Conservation (phyloP, 805 yeast genomes). For the Ogataea nakhonphanomensis region DNA sequence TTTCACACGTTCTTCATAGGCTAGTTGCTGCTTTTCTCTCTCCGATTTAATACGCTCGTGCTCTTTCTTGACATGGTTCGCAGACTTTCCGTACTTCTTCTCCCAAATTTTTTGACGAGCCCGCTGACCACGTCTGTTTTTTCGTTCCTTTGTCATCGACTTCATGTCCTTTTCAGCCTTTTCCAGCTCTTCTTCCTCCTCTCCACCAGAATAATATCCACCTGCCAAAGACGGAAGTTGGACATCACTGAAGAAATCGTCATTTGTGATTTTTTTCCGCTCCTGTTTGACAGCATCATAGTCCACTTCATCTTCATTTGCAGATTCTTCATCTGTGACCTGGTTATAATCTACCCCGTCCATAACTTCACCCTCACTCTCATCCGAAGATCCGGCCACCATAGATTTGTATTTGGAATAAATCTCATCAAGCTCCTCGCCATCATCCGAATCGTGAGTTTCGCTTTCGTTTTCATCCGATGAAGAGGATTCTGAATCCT, state of each 20-base stretch:
- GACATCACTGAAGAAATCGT: slow-evolving; percentile 40
- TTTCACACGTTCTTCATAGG: slow-evolving; percentile 68
- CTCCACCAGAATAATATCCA: slow-evolving; percentile 84
- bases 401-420: slow-evolving; percentile 28
- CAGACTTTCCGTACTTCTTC: slow-evolving; percentile 74
- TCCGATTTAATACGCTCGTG: slow-evolving; percentile 51
- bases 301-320: slow-evolving; percentile 15
- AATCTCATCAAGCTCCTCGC: slow-evolving; percentile 18
- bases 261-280: slow-evolving; percentile 30
- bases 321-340: slow-evolving; percentile 65
- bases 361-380: slow-evolving; percentile 30
- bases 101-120: slow-evolving; percentile 98
- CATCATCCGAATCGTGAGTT: slow-evolving; percentile 5
- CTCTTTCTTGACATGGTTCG: slow-evolving; percentile 78
- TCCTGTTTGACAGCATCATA: slow-evolving; percentile 57
- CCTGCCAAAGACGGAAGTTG: slow-evolving; percentile 65
- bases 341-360: slow-evolving; percentile 48
- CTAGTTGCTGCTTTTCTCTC: slow-evolving; percentile 56
- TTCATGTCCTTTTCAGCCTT: slow-evolving; percentile 46
- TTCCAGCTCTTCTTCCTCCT: slow-evolving; percentile 50
- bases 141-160: slow-evolving; percentile 52
- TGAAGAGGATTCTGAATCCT: background rate
- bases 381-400: slow-evolving; percentile 44
- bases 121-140: slow-evolving; percentile 94
- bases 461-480: slow-evolving; percentile 5